phyloP scores from a whole-genome alignment of 2,329 filamentous ascomycete species.

The Fusarium metavorans region DNA sequence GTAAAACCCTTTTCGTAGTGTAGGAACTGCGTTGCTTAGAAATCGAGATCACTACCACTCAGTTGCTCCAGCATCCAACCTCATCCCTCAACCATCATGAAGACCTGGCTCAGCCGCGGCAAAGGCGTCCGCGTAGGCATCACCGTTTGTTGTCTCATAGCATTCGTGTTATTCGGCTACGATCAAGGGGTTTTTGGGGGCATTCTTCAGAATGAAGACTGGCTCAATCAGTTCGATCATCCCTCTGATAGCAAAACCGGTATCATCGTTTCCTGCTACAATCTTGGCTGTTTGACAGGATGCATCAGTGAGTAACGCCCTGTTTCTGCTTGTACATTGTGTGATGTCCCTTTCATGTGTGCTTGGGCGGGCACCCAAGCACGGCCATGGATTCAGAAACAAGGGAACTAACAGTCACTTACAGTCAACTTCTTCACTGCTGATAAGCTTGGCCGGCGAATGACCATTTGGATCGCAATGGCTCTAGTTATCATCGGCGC shows the following conservation, averaged over 20 bases:
- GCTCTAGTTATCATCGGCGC: conserved; percentile 69
- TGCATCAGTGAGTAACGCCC: conserved; percentile 60
- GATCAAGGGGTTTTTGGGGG: conserved; percentile 63
- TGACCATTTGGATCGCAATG: conserved; percentile 67
- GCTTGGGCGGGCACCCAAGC: neutral
- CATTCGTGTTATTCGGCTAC: conserved; percentile 54
- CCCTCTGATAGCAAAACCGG: conserved; percentile 45
- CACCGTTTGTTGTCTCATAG: conserved; percentile 39
- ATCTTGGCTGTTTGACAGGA: conserved; percentile 58
- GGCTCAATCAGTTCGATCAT: conserved; percentile 48
- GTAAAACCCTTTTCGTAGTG: neutral
- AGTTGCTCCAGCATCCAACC: neutral
- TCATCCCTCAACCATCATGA: conserved; percentile 18
- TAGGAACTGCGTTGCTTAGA: neutral
- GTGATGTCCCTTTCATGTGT: neutral
- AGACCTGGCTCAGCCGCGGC: conserved; percentile 39
- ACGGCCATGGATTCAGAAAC: neutral
- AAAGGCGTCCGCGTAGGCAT: conserved; percentile 39
- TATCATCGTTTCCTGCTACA: conserved; percentile 50
- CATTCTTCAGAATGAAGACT: conserved; percentile 59
- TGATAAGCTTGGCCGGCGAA: conserved; percentile 61
- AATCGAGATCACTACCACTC: neutral
- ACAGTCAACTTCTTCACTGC: conserved; percentile 60
- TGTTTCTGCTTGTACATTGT: neutral
- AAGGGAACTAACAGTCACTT: neutral